phyloP scores from a whole-genome alignment of 2,329 filamentous ascomycete species.

The Calonectria pseudoreteaudii region DNA sequence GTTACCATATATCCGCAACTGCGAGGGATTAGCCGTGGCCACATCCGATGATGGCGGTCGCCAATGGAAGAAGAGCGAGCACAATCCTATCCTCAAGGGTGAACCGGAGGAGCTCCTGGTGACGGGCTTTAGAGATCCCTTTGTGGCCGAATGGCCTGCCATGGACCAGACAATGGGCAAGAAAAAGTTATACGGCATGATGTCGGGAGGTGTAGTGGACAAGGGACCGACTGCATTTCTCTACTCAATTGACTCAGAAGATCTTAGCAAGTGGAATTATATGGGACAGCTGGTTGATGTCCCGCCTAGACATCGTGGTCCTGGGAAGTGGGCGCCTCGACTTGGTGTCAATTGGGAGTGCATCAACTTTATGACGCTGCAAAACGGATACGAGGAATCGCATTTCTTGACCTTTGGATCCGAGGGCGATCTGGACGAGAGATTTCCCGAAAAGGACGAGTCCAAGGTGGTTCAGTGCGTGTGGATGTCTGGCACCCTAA shows the following conservation, averaged over 20 bases:
- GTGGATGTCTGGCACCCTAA: constrained; percentile 57
- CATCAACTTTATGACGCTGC: constrained; percentile 58
- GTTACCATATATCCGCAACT: constrained; percentile 53
- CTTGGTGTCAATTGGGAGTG: constrained; percentile 65
- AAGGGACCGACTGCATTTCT: constrained; percentile 59
- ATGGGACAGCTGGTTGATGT: constrained; percentile 56
- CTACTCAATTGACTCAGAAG: constrained; percentile 54
- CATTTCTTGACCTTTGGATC: constrained; percentile 59
- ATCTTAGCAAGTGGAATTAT: constrained; percentile 58
- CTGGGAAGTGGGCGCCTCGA: constrained; percentile 60
- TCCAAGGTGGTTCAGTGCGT: constrained; percentile 32
- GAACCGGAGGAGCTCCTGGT: constrained; percentile 44
- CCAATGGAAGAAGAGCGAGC: constrained; percentile 47
- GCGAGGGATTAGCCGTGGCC: constrained; percentile 56
- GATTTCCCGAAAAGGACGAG: neutral
- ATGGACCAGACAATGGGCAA: constrained; percentile 40
- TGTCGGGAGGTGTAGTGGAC: constrained; percentile 59
- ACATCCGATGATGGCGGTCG: constrained; percentile 51
- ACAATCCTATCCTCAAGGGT: constrained; percentile 46
- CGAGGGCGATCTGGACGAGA: constrained; percentile 49
- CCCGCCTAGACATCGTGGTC: constrained; percentile 50
- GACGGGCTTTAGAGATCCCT: constrained; percentile 51
- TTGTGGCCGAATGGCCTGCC: constrained; percentile 44
- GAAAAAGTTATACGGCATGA: constrained; percentile 56
- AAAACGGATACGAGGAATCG: constrained; percentile 42